Conservation (phyloP, 768 basidiomycete genomes). For the Pulveroboletus ravenelii region DNA sequence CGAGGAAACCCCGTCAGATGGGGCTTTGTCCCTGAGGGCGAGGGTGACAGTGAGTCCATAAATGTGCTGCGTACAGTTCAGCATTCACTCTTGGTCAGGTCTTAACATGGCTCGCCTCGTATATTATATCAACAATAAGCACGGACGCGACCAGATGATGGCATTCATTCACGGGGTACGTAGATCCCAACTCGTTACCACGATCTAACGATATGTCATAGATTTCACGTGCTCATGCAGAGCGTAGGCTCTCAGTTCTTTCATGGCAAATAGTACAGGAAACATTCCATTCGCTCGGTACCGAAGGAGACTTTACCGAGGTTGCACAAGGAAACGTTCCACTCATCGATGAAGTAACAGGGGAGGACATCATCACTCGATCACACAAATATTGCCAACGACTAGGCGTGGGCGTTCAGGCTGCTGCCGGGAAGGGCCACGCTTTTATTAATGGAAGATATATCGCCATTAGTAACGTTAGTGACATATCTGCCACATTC, state of each 20-base stretch:
- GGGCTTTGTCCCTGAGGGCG: slow-evolving; percentile 72
- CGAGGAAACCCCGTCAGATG: slow-evolving; percentile 76
- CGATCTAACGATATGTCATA: slow-evolving; percentile 18
- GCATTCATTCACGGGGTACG: slow-evolving; percentile 53
- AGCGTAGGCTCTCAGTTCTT: slow-evolving; percentile 31
- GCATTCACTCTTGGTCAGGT: slow-evolving; percentile 35
- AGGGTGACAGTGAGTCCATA: slow-evolving; percentile 34
- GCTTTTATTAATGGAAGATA: slow-evolving; percentile 90
- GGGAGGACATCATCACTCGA: slow-evolving; percentile 37
- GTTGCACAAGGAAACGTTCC: slow-evolving; percentile 31
- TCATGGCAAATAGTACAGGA: slow-evolving; percentile 42
- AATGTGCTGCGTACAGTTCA: neutral
- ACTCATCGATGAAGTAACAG: slow-evolving; percentile 23
- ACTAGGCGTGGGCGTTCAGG: slow-evolving; percentile 43
- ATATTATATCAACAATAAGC: slow-evolving; percentile 57
- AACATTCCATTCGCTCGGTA: slow-evolving; percentile 36
- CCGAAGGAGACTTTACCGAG: slow-evolving; percentile 36
- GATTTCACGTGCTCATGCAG: slow-evolving; percentile 35
- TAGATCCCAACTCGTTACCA: neutral
- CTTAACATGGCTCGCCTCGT: slow-evolving; percentile 68
- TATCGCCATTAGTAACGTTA: slow-evolving; percentile 60
- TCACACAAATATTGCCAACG: slow-evolving; percentile 54
- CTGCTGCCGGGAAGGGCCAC: slow-evolving; percentile 48
- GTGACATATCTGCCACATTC: slow-evolving; percentile 20
- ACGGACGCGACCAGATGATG: slow-evolving; percentile 61